Evolutionary conservation across 805 yeast species (phyloP).

Genomic region (Ogataea allantospora): DNA sequence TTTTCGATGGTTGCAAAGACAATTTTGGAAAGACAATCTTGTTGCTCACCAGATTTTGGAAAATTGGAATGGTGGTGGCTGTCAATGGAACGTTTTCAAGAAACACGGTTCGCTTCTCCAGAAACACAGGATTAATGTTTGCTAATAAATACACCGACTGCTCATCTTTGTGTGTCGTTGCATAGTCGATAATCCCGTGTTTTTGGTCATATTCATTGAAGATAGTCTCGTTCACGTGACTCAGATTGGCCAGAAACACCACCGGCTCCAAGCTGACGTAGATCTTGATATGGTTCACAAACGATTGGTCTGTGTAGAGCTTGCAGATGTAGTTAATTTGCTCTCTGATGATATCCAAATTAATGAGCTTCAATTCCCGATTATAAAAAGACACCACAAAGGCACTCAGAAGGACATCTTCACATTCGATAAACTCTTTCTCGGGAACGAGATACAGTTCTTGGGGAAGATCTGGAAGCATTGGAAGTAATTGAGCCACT

Average conservation of each 20-base stretch:
- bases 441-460: conserved; percentile 26
- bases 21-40: conserved; percentile 21
- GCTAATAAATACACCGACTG: conserved; percentile 27
- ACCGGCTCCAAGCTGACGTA: conserved; percentile 26
- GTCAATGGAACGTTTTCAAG: conserved; percentile 22
- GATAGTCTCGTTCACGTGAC: conserved; percentile 14
- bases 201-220: conserved; percentile 26
- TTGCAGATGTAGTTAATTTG: conserved; percentile 25
- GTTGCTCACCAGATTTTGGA: conserved; percentile 25
- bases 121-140: conserved; percentile 26
- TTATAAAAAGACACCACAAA: conserved; percentile 32
- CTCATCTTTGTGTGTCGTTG: conserved; percentile 11
- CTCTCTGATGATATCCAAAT: conserved; percentile 16
- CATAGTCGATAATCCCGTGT: conserved; percentile 23
- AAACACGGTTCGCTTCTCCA: conserved; percentile 18
- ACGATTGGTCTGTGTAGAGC: conserved; percentile 27
- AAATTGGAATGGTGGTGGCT: conserved; percentile 25
- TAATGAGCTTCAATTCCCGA: conserved; percentile 22
- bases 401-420: conserved; percentile 33
- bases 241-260: conserved; percentile 19
- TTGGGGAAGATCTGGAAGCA: conserved; percentile 26
- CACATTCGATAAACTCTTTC: conserved; percentile 21
- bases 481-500: conserved; percentile 27
- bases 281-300: conserved; percentile 24
- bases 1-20: conserved; percentile 15